These are phyloP conservation scores for Trichophyton equinum DNA, from an alignment of 2,329 filamentous ascomycete genomes.

Conservation along the genomic window DNA sequence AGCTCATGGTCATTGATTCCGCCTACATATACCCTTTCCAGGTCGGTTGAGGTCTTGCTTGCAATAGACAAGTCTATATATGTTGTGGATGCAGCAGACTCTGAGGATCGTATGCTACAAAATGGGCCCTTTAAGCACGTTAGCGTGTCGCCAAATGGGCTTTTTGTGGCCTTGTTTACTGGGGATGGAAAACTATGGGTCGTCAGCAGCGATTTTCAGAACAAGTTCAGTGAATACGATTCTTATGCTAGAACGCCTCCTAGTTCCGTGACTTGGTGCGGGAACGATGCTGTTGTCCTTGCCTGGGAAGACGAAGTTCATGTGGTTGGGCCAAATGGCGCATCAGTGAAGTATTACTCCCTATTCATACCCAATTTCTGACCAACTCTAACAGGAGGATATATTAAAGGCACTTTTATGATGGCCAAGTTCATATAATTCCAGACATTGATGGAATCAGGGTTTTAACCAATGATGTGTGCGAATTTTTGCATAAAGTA, in stretches of 20 bases:
- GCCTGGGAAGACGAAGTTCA: constrained; percentile 98
- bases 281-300: constrained; percentile 81
- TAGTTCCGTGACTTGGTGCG: constrained; percentile 88
- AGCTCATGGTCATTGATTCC: constrained; percentile 83
- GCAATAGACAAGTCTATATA: constrained; percentile 76
- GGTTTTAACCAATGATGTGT: constrained; percentile 82
- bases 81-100: constrained; percentile 75
- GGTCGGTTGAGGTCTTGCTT: constrained; percentile 83
- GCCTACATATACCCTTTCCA: constrained; percentile 74
- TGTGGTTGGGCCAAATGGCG: constrained; percentile 72
- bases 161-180: constrained; percentile 78
- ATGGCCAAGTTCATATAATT: constrained; percentile 77
- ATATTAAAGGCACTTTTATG: constrained; percentile 62
- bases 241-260: constrained; percentile 75
- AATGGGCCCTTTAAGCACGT: constrained; percentile 88
- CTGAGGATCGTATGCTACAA: constrained; percentile 79
- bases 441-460: constrained; percentile 83
- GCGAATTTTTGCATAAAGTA: constrained; percentile 93
- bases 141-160: constrained; percentile 79
- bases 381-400: background rate
- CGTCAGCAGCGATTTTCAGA: constrained; percentile 90
- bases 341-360: constrained; percentile 45
- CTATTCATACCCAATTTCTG: background rate
- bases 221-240: constrained; percentile 80
- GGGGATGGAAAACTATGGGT: constrained; percentile 77